A percentile compares a stretch with the other conserved stretches of the same genome.
Evolutionary conservation across 2,329 filamentous ascomycete genomes (phyloP).

Genomic region (Colletotrichum sansevieriae): DNA sequence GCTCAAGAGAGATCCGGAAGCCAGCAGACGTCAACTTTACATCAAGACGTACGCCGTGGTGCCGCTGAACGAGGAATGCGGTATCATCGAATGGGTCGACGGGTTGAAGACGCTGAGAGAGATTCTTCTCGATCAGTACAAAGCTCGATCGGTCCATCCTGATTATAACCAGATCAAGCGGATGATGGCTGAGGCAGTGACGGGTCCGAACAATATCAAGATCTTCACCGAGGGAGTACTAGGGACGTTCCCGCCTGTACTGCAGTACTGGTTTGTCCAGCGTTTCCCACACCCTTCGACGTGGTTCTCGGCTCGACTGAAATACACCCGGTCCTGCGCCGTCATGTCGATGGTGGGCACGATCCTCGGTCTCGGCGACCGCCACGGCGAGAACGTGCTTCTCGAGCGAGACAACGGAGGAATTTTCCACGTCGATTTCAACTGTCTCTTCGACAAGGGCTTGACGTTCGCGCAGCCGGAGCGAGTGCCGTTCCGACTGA

Average conservation of each 20-base stretch:
- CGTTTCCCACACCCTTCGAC: constrained; percentile 92
- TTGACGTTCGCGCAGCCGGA: constrained; percentile 96
- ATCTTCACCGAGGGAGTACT: constrained; percentile 78
- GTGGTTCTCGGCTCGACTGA: constrained; percentile 90
- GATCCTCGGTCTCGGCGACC: constrained; percentile 91
- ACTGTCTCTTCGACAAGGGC: constrained; percentile 98
- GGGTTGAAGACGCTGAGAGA: constrained; percentile 95
- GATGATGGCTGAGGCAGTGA: constrained; percentile 73
- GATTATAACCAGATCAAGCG: constrained; percentile 78
- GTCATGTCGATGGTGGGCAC: constrained; percentile 99
- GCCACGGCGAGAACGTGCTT: constrained; percentile 96
- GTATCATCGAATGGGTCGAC: constrained; percentile 98
- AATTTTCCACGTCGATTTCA: constrained; percentile 98
- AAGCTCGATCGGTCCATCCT: constrained; percentile 76
- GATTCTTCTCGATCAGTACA: constrained; percentile 84
- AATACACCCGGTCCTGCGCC: constrained; percentile 92
- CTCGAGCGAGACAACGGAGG: constrained; percentile 95
- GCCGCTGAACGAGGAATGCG: constrained; percentile 96
- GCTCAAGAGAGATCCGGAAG: constrained; percentile 90
- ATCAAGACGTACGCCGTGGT: constrained; percentile 98
- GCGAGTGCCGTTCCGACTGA: constrained; percentile 93
- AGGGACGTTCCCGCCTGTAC: constrained; percentile 80
- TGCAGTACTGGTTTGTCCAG: constrained; percentile 95
- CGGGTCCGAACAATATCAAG: constrained; percentile 69
- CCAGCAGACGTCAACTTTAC: constrained; percentile 89